Evolutionary conservation across 768 basidiomycete genomes (phyloP), one percentile per base, ranked within the genome.

Genomic region (Lactifluus echinatus): DNA sequence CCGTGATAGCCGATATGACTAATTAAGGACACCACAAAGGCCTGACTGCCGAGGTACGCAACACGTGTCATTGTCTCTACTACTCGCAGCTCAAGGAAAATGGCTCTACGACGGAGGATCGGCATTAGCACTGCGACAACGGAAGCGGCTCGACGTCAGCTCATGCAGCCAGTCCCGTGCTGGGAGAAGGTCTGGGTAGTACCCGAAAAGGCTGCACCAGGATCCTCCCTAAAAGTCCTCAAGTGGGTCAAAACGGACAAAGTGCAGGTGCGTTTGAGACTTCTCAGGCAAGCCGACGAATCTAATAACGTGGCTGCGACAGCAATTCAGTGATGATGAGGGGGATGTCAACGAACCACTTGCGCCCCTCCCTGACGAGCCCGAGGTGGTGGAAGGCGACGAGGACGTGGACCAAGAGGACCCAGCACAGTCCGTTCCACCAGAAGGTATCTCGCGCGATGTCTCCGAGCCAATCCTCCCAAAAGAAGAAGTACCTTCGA

Each of bases 261-360:
- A 69, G 75, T 75, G 46, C 89, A 89, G 76, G 89, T 87, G 64
- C 52, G 80, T 48, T 44, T 42, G 26, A 17, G 8, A 36, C 26
- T 31, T 36, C 14, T 39, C 36, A 36, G 55, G 55, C 28, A 45
- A 4, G 23, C 17, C 8, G n/a, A 21, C 29, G 45, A 19, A 23
- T 47, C 46, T 29, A 45, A 57, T 50, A 45, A 50, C 45, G 46
- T 50, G 46, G 39, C 12, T 14, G 29, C 26, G 34, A 51, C 60
- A 93, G 89, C 87, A 90, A 77, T 93, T 92, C 65, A 89, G 86
- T 65, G 89, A 92, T 65, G 87, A 91, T 57, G 90, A 92, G 65
- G 86, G 80, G 50, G 85, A 83, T 60, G 80, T 74, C 0, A 87
- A 92, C 63, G 87, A 88, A 64, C 88, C 89, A 14, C 76, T 92